These are phyloP conservation scores for Protomyces arabidopsidicola DNA, from an alignment of 1,139 yeast species.

Conservation along the genomic window DNA sequence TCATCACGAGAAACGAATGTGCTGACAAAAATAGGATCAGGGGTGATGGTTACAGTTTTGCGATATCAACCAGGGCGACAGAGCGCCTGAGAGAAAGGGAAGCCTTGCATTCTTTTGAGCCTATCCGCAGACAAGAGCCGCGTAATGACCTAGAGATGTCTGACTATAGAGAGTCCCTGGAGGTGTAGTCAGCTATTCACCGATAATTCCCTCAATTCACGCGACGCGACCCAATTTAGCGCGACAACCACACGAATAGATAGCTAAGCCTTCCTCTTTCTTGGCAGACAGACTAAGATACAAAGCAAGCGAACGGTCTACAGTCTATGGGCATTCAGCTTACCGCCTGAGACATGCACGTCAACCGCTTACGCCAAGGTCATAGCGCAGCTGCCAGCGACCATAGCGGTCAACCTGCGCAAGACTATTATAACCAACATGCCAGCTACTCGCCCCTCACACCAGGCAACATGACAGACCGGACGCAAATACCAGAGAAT, in stretches of 20 bases:
- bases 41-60: slow-evolving; percentile 6
- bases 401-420: no score
- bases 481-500: neutral
- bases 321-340: neutral
- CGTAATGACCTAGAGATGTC: neutral
- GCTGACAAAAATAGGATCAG: neutral
- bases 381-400: neutral
- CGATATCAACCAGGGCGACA: slow-evolving; percentile 7
- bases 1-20: neutral
- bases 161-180: neutral
- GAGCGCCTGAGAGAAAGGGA: slow-evolving; percentile 12
- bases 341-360: neutral
- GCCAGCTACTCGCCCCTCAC: neutral
- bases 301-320: no score
- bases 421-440: neutral
- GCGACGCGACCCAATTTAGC: neutral
- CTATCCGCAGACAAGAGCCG: neutral
- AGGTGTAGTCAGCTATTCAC: neutral
- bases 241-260: neutral
- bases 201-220: neutral
- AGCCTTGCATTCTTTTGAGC: slow-evolving; percentile 12
- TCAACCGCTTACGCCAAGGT: slow-evolving; percentile 1
- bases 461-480: neutral
- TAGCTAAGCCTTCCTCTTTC: no score
- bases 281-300: neutral